phyloP scores from a whole-genome alignment of 345 rosid species.

The Brassica carinata region DNA sequence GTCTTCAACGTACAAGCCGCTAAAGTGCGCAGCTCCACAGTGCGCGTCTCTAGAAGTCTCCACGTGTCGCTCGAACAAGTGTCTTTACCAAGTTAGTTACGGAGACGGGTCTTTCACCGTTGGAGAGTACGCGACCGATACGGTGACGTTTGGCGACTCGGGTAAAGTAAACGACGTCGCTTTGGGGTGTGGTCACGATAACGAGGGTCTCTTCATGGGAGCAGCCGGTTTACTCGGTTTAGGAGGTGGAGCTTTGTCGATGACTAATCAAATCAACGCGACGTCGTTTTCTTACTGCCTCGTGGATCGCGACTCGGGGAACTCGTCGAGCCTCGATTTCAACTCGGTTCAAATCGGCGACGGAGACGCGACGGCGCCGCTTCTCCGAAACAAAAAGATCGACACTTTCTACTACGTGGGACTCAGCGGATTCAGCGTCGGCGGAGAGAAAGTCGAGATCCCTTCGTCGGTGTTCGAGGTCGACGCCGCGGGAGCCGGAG shows the following conservation, averaged over 20 bases:
- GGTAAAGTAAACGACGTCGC: constrained; percentile 49
- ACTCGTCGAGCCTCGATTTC: constrained; percentile 74
- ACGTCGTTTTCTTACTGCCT: constrained; percentile 82
- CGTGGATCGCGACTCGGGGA: constrained; percentile 73
- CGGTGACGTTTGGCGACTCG: constrained; percentile 67
- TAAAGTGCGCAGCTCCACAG: constrained; percentile 59
- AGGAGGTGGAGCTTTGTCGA: constrained; percentile 78
- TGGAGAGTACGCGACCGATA: constrained; percentile 70
- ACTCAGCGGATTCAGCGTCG: constrained; percentile 81
- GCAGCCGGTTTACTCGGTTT: constrained; percentile 89
- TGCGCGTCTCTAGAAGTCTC: constrained; percentile 59
- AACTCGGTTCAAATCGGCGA: constrained; percentile 50
- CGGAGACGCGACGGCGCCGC: constrained; percentile 61
- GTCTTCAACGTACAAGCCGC: constrained; percentile 42
- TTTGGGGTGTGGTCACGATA: constrained; percentile 86
- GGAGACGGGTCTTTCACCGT: constrained; percentile 91
- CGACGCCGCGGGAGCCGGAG: constrained; percentile 70
- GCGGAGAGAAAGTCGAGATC: constrained; percentile 61
- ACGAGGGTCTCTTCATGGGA: constrained; percentile 79
- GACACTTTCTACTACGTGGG: constrained; percentile 85
- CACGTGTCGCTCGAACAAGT: constrained; percentile 53
- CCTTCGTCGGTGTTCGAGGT: constrained; percentile 61
- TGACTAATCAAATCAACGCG: constrained; percentile 73
- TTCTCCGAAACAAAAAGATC: constrained; percentile 56
- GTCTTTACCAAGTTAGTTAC: constrained; percentile 82